phyloP scores from a whole-genome alignment of 1,284 basidiomycete genomes.

The Melampsora larici-populina region DNA sequence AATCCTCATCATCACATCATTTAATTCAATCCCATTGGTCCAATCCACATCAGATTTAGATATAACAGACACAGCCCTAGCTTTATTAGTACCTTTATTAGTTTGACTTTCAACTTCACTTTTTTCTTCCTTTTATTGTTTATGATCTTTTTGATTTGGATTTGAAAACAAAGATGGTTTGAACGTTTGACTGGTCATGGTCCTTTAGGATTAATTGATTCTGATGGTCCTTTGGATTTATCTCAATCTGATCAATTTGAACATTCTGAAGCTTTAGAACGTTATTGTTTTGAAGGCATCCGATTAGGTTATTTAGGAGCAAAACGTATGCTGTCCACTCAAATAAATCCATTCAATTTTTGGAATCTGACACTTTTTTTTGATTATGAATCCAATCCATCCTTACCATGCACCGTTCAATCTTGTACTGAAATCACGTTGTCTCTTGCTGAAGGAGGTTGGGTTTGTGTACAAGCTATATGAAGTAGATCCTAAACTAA shows the following conservation, averaged over 20 bases:
- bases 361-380: conserved; percentile 60
- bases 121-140: conserved; percentile 87
- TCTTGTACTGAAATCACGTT: conserved; percentile 92
- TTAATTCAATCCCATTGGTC: too few relatives aligned
- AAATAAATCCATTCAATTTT: too few relatives aligned
- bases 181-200: conserved; percentile 43
- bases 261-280: conserved; percentile 72
- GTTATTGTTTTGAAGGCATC: conserved; percentile 79
- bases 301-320: conserved; percentile 75
- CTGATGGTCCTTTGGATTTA: conserved; percentile 89
- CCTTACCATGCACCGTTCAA: conserved; percentile 79
- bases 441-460: conserved; percentile 59
- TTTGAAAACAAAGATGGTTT: conserved; percentile 65
- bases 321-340: conserved; percentile 66
- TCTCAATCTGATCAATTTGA: conserved; percentile 76
- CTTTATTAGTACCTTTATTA: conserved; percentile 81
- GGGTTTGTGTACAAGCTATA: conserved; percentile 86
- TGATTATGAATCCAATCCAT: conserved; percentile 78
- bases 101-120: conserved; percentile 86
- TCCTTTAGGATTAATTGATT: conserved; percentile 66
- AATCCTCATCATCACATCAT: too few relatives aligned
- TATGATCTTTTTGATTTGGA: conserved; percentile 76
- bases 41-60: too few relatives aligned
- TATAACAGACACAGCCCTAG: conserved; percentile 54
- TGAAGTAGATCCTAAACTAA: too few relatives aligned